Evolutionary conservation across 1,284 basidiomycete species (phyloP).

Genomic region (Boletus subluridellus): DNA sequence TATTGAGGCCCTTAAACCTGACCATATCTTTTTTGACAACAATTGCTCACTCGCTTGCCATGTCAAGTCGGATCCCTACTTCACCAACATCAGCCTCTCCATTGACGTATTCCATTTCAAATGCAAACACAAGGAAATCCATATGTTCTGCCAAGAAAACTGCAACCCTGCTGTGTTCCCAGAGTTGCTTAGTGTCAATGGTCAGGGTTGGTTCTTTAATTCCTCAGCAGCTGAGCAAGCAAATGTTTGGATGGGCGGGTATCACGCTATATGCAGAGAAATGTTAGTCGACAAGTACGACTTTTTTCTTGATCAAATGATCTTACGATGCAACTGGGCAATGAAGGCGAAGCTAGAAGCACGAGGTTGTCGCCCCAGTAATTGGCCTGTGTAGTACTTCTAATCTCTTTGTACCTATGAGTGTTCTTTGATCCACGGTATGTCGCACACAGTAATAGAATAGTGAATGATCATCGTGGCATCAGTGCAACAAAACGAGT

Average conservation of each 20-base stretch:
- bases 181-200: not conserved
- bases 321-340: slow-evolving; percentile 25
- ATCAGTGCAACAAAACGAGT: too few species aligned
- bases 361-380: too few species aligned
- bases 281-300: slow-evolving; percentile 25
- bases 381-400: too few species aligned
- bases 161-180: not conserved
- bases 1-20: not conserved
- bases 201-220: not conserved
- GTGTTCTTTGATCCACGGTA: too few species aligned
- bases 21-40: not conserved
- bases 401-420: too few species aligned
- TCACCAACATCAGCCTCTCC: not conserved
- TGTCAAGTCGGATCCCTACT: not conserved
- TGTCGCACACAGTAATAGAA: too few species aligned
- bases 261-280: slow-evolving; percentile 7
- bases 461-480: too few species aligned
- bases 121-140: not conserved
- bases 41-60: not conserved
- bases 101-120: not conserved
- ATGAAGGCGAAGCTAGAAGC: not conserved
- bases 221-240: not conserved
- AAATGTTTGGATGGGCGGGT: not conserved
- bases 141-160: not conserved
- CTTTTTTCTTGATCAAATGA: slow-evolving; percentile 41